Percentiles rank a stretch among this genome's conserved stretches.
Conservation (phyloP, 306 rosid species). For the Coriaria nepalensis region DNA sequence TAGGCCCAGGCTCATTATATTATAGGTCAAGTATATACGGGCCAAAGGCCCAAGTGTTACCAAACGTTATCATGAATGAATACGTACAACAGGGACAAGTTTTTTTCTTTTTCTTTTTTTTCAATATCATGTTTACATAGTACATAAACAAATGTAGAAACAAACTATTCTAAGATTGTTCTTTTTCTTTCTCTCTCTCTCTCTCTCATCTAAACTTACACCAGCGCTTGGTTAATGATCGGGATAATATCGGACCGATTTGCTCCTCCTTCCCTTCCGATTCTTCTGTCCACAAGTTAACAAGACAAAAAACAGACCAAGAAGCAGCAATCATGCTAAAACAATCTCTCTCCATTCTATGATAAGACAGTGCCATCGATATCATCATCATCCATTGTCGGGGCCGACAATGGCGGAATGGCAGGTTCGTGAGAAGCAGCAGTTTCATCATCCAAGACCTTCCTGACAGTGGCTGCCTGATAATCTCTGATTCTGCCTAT, state of each 20-base stretch:
- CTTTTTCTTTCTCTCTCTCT: slow-evolving; percentile 4
- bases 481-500: slow-evolving; percentile 24
- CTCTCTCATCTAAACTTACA: neutral
- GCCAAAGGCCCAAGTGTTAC: too few relatives aligned
- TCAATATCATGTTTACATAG: neutral
- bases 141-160: too few relatives aligned
- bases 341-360: neutral
- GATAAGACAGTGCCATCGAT: neutral
- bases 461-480: slow-evolving; percentile 43
- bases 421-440: slow-evolving; percentile 40
- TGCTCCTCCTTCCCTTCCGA: slow-evolving; percentile 8
- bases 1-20: too few relatives aligned
- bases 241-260: neutral
- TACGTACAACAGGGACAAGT: too few relatives aligned
- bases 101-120: neutral
- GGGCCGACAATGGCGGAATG: slow-evolving; percentile 76
- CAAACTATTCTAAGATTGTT: neutral
- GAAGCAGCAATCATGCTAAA: slow-evolving; percentile 5
- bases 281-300: neutral
- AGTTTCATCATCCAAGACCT: slow-evolving; percentile 35
- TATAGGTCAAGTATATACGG: too few relatives aligned
- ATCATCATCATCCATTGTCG: slow-evolving; percentile 28
- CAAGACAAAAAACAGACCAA: slow-evolving; percentile 8
- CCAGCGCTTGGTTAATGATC: slow-evolving; percentile 25
- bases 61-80: too few relatives aligned